phyloP scores from a whole-genome alignment of 495 filamentous ascomycete species.

The Chaetomium cochliodes region DNA sequence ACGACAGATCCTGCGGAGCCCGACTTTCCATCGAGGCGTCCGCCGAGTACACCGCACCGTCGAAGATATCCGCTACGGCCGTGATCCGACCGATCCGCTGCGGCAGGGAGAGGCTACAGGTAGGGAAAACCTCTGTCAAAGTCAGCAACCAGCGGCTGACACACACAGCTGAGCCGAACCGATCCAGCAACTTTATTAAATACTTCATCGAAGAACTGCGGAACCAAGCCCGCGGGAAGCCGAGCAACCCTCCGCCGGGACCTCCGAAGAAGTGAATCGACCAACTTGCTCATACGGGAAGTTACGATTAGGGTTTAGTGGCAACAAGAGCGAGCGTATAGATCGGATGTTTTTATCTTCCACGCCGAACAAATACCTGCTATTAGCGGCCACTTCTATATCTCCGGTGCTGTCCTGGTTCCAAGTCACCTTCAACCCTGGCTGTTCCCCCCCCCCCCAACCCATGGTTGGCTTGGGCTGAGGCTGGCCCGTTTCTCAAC shows the following conservation, averaged over 20 bases:
- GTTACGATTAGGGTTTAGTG: not conserved
- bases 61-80: slow-evolving; percentile 41
- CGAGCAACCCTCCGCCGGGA: slow-evolving; percentile 24
- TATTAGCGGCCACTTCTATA: no score
- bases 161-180: slow-evolving; percentile 7
- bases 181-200: not conserved
- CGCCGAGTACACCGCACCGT: slow-evolving; percentile 41
- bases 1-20: slow-evolving; percentile 39
- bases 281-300: no score
- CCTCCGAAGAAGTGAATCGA: slow-evolving; percentile 19
- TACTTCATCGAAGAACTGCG: slow-evolving; percentile 40
- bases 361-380: no score
- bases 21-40: slow-evolving; percentile 43
- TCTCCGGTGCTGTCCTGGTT: no score
- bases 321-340: not conserved
- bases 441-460: no score
- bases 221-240: slow-evolving; percentile 40
- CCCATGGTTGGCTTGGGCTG: no score
- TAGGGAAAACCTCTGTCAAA: not conserved
- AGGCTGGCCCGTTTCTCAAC: no score
- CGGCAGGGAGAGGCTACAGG: slow-evolving; percentile 45
- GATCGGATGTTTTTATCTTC: no score
- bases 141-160: not conserved
- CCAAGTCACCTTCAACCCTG: no score
- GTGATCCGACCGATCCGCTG: slow-evolving; percentile 44